Conservation (phyloP, 2,329 filamentous ascomycete species). For the Talaromyces sp. region DNA sequence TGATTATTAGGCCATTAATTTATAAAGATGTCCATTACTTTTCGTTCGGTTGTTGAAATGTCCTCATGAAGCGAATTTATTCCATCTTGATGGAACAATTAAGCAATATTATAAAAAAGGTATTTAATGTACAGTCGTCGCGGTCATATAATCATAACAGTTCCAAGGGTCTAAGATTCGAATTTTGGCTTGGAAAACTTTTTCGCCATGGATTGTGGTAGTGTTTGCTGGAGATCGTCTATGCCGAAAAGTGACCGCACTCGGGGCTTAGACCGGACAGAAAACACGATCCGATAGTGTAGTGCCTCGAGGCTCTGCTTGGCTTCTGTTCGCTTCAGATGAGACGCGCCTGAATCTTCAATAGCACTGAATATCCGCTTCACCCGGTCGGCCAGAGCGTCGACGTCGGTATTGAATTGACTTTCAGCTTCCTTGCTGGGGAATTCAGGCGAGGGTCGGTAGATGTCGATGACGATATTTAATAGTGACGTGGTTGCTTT, state of each 20-base stretch:
- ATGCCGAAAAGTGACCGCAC: constrained; percentile 38
- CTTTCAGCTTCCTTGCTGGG: constrained; percentile 31
- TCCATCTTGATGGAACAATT: background rate
- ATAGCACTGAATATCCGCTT: constrained; percentile 57
- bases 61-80: background rate
- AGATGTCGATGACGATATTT: constrained; percentile 69
- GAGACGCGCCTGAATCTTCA: constrained; percentile 66
- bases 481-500: constrained; percentile 61
- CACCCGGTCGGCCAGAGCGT: constrained; percentile 57
- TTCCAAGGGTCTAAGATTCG: background rate
- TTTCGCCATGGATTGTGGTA: background rate
- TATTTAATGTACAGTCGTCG: background rate
- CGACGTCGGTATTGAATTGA: constrained; percentile 65
- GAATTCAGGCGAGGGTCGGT: constrained; percentile 30
- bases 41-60: background rate
- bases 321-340: constrained; percentile 66
- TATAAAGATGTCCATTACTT: background rate
- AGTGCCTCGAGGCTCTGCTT: constrained; percentile 71
- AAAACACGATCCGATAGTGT: constrained; percentile 64
- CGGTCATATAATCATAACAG: background rate
- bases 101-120: background rate
- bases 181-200: background rate
- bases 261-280: constrained; percentile 60
- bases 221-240: background rate
- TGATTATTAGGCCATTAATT: background rate